Evolutionary conservation across 2,329 filamentous ascomycete genomes (phyloP), one percentile per base, ranked within the genome.

Genomic region (Penicillium verrucosum): DNA sequence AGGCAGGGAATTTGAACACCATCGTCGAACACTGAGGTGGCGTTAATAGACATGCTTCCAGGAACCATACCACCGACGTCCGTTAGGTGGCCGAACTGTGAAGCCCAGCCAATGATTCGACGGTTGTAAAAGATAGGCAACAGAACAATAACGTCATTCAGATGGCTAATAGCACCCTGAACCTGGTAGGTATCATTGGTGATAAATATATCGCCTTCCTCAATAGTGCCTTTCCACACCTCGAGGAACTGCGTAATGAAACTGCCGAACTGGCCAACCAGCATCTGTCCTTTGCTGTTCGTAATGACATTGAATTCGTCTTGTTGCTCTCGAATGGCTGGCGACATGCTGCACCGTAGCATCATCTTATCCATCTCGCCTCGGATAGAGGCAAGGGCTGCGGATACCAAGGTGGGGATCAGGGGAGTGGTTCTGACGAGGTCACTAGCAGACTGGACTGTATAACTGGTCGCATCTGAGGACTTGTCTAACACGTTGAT

Each of bases 231-330:
- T n/a, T 73, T 71, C 78, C 78, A 81, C 2, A 71, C 68, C 1
- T 73, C 63, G n/a, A 81, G 62, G 51, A 82, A 81, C 41, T 78
- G 72, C 0, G 72, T 72, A 57, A 81, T 80, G 59, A 81, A 81
- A 58, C 77, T 79, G 3, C 78, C 79, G 36, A 81, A 81, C 47
- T 82, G 79, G 0, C 79, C 79, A 7, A 79, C 79, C 0, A 82
- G 71, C 78, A 82, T 82, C 58, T 81, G 74, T 4, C 79, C 79
- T 1, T 72, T 65, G 0, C 70, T 69, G 41, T 80, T 78, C 5
- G 79, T 81, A 49, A 81, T 79, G n/a, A 81, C 78, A 32, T 81
- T 81, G 67, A 81, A 81, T 57, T 81, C 79, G 29, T 81, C 79
- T 58, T 81, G 79, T 47, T 81, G 78, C 49, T 81, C 79, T 18